Conservation (phyloP, 371 early-diverging fungal species). For the Circinella umbellata region DNA sequence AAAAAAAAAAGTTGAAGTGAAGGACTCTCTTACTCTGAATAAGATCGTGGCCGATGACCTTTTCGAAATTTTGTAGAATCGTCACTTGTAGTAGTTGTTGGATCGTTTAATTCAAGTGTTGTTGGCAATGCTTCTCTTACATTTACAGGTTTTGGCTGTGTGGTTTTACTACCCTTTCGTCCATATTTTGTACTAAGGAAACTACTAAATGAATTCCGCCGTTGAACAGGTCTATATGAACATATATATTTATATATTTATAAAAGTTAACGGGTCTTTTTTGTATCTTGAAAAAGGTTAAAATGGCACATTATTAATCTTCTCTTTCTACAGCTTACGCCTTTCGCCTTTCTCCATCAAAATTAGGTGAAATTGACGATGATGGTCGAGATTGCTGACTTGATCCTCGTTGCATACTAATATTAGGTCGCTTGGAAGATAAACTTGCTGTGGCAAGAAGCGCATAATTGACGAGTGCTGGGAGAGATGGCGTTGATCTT, state of each 20-base stretch:
- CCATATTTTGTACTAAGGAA: slow-evolving; percentile 40
- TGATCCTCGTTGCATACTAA: slow-evolving; percentile 28
- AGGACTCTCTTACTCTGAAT: slow-evolving; percentile 43
- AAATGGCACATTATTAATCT: not conserved
- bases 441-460: slow-evolving; percentile 25
- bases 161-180: not conserved
- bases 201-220: slow-evolving; percentile 54
- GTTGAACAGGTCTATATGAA: slow-evolving; percentile 21
- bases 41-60: slow-evolving; percentile 51
- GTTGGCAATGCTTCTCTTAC: not conserved
- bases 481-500: slow-evolving; percentile 43
- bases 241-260: no score
- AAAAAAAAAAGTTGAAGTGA: not conserved
- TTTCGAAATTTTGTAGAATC: slow-evolving; percentile 13
- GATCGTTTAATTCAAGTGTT: not conserved
- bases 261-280: not conserved
- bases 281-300: not conserved
- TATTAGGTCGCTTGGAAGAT: slow-evolving; percentile 13
- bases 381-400: slow-evolving; percentile 21
- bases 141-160: not conserved
- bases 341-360: not conserved
- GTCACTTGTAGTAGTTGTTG: slow-evolving; percentile 10
- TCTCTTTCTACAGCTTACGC: slow-evolving; percentile 5
- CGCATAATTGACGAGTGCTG: slow-evolving; percentile 35
- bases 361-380: not conserved